Conservation (phyloP, 2,329 filamentous ascomycete species). For the Penicillium aurantiogriseum region DNA sequence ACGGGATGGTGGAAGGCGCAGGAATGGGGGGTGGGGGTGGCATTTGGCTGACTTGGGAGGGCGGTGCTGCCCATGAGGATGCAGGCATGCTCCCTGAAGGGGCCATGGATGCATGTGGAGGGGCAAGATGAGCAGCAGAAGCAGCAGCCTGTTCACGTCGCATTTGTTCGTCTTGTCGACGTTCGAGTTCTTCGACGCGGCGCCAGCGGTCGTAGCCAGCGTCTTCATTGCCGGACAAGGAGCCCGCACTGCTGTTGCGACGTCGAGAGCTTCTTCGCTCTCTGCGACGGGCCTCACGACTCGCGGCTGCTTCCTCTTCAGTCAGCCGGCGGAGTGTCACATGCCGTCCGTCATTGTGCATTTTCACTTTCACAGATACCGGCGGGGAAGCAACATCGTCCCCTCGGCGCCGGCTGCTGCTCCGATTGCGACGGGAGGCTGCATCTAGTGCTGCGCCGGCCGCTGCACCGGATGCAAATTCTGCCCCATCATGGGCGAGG, state of each 20-base stretch:
- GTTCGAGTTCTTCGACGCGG: conserved; percentile 50
- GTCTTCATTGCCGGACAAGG: conserved; percentile 42
- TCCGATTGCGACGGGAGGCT: conserved; percentile 32
- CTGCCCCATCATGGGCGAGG: conserved; percentile 18
- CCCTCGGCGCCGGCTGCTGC: conserved; percentile 32
- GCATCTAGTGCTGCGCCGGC: conserved; percentile 33
- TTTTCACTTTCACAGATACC: conserved; percentile 63
- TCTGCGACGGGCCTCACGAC: conserved; percentile 54
- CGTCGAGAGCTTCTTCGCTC: conserved; percentile 44
- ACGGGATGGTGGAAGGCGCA: conserved; percentile 42
- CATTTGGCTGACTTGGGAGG: conserved; percentile 28
- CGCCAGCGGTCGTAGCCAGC: conserved; percentile 46
- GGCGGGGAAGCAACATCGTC: conserved; percentile 55
- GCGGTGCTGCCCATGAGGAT: conserved; percentile 20
- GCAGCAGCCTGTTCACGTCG: conserved; percentile 39
- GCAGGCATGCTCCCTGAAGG: conserved; percentile 28
- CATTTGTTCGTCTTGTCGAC: conserved; percentile 47
- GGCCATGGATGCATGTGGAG: conserved; percentile 18
- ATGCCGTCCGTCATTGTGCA: conserved; percentile 63
- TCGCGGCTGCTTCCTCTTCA: conserved; percentile 61
- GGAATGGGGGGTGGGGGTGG: conserved; percentile 35
- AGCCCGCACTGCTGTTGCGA: conserved; percentile 42
- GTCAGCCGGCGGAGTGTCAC: conserved; percentile 62
- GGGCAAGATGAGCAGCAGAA: conserved; percentile 23
- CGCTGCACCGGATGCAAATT: conserved; percentile 28